Conservation (phyloP, 2,329 filamentous ascomycete species). For the Calonectria hongkongensis region DNA sequence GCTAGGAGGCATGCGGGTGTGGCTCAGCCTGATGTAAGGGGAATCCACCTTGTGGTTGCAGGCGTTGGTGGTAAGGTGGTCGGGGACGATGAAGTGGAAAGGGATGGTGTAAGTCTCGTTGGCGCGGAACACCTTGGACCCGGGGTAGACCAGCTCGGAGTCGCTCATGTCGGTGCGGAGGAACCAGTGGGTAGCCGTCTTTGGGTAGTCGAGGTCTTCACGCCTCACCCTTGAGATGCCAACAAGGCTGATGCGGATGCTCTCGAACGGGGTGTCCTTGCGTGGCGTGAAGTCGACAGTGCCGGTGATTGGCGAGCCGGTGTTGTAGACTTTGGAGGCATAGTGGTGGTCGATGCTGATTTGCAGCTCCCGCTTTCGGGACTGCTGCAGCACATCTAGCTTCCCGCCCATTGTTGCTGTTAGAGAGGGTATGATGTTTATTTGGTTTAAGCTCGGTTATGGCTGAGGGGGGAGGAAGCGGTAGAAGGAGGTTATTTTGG, state of each 20-base stretch:
- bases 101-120: conserved; percentile 47
- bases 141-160: conserved; percentile 43
- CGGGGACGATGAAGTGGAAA: conserved; percentile 51
- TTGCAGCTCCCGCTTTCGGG: conserved; percentile 29
- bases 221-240: conserved; percentile 47
- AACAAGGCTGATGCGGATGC: conserved; percentile 45
- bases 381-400: conserved; percentile 22
- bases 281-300: conserved; percentile 43
- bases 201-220: conserved; percentile 48
- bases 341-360: conserved; percentile 50
- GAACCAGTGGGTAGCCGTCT: conserved; percentile 48
- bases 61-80: conserved; percentile 46
- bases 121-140: conserved; percentile 40
- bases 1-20: conserved; percentile 47
- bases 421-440: not conserved
- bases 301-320: conserved; percentile 50
- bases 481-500: conserved; percentile 4
- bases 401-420: conserved; percentile 24
- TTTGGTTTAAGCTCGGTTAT: not conserved
- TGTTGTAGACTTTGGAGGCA: conserved; percentile 51
- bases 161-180: conserved; percentile 50
- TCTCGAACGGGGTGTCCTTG: conserved; percentile 43
- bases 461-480: not conserved
- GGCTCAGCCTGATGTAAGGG: conserved; percentile 40
- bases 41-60: conserved; percentile 43